phyloP scores from a whole-genome alignment of 257 asterid genomes.

The Solanum pinnatisectum region DNA sequence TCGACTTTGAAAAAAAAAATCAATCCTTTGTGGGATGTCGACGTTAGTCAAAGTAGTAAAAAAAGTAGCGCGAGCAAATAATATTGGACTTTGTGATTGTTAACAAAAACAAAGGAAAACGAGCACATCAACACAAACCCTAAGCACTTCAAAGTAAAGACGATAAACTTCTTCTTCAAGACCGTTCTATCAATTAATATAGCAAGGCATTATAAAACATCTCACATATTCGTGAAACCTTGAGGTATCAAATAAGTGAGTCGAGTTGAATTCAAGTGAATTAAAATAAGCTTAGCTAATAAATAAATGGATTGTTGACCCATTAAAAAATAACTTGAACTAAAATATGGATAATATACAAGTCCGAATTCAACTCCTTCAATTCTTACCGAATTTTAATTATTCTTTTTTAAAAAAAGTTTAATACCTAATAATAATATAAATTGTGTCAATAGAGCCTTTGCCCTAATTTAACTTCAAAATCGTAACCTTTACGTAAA shows the following conservation, averaged over 20 bases:
- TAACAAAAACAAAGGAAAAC: background rate
- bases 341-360: background rate
- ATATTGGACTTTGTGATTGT: too few species aligned
- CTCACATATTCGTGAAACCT: background rate
- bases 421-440: background rate
- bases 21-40: background rate
- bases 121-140: too few species aligned
- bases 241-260: background rate
- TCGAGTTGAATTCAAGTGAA: background rate
- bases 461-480: background rate
- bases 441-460: background rate
- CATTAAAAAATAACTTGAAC: background rate
- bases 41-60: too few species aligned
- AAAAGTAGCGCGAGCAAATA: rapidly evolving
- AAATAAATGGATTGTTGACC: background rate
- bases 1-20: too few species aligned
- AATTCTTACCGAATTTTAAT: background rate
- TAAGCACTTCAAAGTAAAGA: too few species aligned
- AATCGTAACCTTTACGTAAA: background rate
- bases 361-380: background rate
- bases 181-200: background rate
- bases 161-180: background rate
- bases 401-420: rapidly evolving
- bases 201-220: background rate
- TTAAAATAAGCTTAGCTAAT: background rate